These are phyloP conservation scores for Aaosphaeria arxii DNA, from an alignment of 2,329 filamentous ascomycete genomes.

Conservation along the genomic window DNA sequence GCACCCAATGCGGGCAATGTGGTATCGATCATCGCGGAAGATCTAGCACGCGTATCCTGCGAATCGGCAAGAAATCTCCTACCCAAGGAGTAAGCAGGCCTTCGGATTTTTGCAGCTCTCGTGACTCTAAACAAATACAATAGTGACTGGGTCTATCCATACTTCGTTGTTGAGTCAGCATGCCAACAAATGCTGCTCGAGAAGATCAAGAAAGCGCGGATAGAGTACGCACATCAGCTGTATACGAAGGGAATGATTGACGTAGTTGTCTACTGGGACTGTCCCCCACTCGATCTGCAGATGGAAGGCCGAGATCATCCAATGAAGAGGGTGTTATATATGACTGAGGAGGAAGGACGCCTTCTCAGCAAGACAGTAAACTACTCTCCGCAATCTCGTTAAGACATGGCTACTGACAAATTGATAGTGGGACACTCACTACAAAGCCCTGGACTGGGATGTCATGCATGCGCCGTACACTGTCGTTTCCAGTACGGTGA, in stretches of 20 bases:
- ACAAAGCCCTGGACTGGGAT: too few species aligned
- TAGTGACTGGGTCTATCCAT: slow-evolving; percentile 5
- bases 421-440: too few species aligned
- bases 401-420: too few species aligned
- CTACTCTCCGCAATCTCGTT: too few species aligned
- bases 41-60: slow-evolving; percentile 1
- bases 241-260: slow-evolving; percentile 1
- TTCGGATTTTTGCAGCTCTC: too few species aligned
- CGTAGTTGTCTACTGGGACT: slow-evolving; percentile 7
- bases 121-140: too few species aligned
- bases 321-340: neutral
- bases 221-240: slow-evolving; percentile 5
- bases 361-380: slow-evolving; percentile 4
- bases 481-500: too few species aligned
- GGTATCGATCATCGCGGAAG: slow-evolving; percentile 3
- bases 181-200: slow-evolving; percentile 7
- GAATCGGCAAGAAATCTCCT: slow-evolving; percentile 5
- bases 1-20: slow-evolving; percentile 1
- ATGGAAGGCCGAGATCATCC: neutral
- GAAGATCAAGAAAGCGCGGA: slow-evolving; percentile 7
- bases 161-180: slow-evolving; percentile 1
- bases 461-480: too few species aligned
- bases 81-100: neutral
- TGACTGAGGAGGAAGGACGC: neutral
- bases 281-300: neutral